Percentiles rank a stretch among this genome's conserved stretches.
phyloP scores from a whole-genome alignment of 495 filamentous ascomycete species.

The Letharia lupina region DNA sequence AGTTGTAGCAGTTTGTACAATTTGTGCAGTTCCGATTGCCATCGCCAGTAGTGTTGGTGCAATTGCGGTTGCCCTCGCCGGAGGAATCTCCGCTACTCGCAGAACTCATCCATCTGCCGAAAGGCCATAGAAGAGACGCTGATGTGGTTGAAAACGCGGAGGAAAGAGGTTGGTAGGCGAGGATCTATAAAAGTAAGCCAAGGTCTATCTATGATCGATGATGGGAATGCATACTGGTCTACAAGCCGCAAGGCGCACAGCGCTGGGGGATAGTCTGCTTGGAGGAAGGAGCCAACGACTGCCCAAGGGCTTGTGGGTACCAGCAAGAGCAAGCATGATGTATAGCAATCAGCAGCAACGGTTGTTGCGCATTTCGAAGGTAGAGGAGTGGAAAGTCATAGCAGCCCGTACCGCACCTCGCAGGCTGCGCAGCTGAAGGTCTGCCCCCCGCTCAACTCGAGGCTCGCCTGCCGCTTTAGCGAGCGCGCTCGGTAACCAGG shows the following conservation, averaged over 20 bases:
- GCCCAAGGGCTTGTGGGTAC: neutral
- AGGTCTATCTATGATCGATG: neutral
- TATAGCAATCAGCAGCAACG: neutral
- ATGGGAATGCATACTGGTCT: conserved; percentile 1
- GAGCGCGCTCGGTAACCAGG: too few species aligned
- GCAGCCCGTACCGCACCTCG: neutral
- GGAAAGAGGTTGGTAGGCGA: neutral
- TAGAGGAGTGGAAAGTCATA: neutral
- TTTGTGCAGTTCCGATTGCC: conserved; percentile 12
- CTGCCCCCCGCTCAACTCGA: too few species aligned
- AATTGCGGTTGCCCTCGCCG: conserved; percentile 5
- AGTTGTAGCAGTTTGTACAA: conserved; percentile 1
- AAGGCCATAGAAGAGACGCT: neutral
- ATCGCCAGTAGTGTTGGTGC: conserved; percentile 3
- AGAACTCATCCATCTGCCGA: neutral
- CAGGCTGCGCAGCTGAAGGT: neutral
- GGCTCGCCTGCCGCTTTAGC: too few species aligned
- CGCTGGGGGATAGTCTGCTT: neutral
- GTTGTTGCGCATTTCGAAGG: neutral
- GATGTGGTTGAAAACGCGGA: neutral
- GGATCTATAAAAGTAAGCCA: neutral
- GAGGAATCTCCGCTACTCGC: neutral
- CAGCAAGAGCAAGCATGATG: neutral
- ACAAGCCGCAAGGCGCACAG: neutral
- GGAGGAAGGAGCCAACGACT: neutral